Base-by-base conservation (phyloP, 1,284 basidiomycete species). In the Pyrrhoderma noxium region DNA sequence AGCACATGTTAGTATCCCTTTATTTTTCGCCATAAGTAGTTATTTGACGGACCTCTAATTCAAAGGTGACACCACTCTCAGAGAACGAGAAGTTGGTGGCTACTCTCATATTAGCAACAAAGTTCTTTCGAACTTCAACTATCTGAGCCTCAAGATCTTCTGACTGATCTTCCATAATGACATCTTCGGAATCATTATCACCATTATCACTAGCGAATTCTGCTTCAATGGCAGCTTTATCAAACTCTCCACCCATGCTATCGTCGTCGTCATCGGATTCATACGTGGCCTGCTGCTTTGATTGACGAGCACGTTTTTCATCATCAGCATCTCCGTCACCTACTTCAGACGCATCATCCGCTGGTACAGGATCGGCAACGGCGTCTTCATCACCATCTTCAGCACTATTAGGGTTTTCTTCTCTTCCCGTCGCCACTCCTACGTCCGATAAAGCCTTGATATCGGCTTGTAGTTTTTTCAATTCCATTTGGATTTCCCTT, bases 391-490 rank as follows among this genome's bases (percentile, higher is more conserved):
- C 75, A 5, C 63, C 71, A 25, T 70, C 79, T 4, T 67, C 74
- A 3, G 63, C 73, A 14, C 67, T 73, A 8, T 64, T 73, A 14
- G 62, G 70, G 19, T 62, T 61, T 46, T 73, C 69, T 19, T 70
- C 68, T 54, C 72, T 83, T 23, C 89, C 93, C 66, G 87, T 87
- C n/a, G n/a, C n/a, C n/a, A n/a, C n/a, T 5, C 94, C 94, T 35
- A 98, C 79, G 51, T 87, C 80, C 13, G 78, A 71, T 58, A 86
- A 82, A 59, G 76, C 79, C 63, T 80, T 88, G 55, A 91, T 69
- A 63, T 96, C 88, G 48, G 85, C 82, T 57, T 86, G 82, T 31
- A 93, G 75, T 64, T 83, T 88, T 69, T 90, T 92, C 73, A 98
- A 79, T 72, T 98, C 95, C 41, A 73, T 68, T 54, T 82, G 71